Conservation (phyloP, 139 green algal genomes). For the Picochlorum costavermella region DNA sequence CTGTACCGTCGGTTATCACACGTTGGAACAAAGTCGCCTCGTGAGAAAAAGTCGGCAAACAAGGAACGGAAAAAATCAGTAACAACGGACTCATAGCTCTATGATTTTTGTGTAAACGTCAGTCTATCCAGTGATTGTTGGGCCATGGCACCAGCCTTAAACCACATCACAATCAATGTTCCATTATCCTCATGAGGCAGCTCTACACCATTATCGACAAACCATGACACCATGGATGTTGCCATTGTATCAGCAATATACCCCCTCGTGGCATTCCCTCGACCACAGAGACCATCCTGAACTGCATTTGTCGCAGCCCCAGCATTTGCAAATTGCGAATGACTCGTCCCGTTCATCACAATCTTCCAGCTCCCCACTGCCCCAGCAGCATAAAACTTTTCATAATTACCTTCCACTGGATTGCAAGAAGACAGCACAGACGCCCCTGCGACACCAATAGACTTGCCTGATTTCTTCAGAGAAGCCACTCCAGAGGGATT, state of each 20-base stretch:
- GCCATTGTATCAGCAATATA: slow-evolving; percentile 7
- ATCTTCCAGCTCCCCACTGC: slow-evolving; percentile 21
- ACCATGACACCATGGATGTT: slow-evolving; percentile 23
- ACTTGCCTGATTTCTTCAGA: slow-evolving; percentile 7
- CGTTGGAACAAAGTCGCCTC: not conserved
- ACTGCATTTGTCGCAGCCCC: slow-evolving; percentile 27
- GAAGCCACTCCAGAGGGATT: slow-evolving; percentile 36
- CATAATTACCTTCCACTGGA: slow-evolving; percentile 37
- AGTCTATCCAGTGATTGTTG: too few species aligned
- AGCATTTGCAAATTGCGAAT: slow-evolving; percentile 35
- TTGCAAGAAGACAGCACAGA: slow-evolving; percentile 34
- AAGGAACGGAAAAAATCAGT: too few species aligned
- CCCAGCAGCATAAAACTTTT: slow-evolving; percentile 12
- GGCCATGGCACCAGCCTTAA: not conserved
- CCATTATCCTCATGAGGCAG: not conserved
- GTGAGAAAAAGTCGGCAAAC: too few species aligned
- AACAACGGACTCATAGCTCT: too few species aligned
- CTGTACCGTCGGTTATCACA: slow-evolving; percentile 1
- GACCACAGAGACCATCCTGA: slow-evolving; percentile 32
- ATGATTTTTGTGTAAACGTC: too few species aligned
- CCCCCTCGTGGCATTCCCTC: slow-evolving; percentile 1
- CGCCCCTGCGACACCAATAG: slow-evolving; percentile 36
- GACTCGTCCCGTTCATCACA: slow-evolving; percentile 21
- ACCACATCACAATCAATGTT: not conserved
- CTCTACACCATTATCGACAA: slow-evolving; percentile 18